A percentile compares a stretch with the other conserved stretches of the same genome.
phyloP scores from a whole-genome alignment of 108 stramenopile genomes.

The Schizochytrium sp. region DNA sequence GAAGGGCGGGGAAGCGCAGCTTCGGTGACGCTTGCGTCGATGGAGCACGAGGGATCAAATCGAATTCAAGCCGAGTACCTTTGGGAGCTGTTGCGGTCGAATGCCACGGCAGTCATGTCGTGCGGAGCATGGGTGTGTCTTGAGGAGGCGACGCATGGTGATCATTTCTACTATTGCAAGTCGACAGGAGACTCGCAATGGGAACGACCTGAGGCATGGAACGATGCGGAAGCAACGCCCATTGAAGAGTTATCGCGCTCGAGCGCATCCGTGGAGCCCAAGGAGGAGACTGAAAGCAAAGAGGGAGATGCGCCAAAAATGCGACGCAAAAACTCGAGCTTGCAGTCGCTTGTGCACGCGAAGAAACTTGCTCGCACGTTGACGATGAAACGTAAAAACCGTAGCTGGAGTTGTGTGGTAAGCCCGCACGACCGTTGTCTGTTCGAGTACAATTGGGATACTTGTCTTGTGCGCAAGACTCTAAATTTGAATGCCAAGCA shows the following conservation, averaged over 20 bases:
- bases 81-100: not conserved
- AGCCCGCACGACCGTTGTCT: not conserved
- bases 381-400: not conserved
- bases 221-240: not conserved
- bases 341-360: not conserved
- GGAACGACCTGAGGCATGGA: not conserved
- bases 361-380: not conserved
- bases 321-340: not conserved
- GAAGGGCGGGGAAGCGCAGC: not conserved
- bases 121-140: not conserved
- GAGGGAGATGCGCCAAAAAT: not conserved
- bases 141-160: not conserved
- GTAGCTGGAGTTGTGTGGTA: not conserved
- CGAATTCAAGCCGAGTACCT: not conserved
- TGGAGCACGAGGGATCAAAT: not conserved
- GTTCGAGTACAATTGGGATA: slow-evolving; percentile 1
- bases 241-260: not conserved
- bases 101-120: not conserved
- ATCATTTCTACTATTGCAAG: not conserved
- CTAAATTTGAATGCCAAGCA: slow-evolving; percentile 9
- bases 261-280: too few species aligned
- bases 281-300: not conserved
- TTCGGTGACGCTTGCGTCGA: not conserved
- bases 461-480: not conserved
- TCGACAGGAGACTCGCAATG: not conserved